Base-by-base conservation (phyloP, 805 yeast genomes). In the Lipomyces mesembrius region DNA sequence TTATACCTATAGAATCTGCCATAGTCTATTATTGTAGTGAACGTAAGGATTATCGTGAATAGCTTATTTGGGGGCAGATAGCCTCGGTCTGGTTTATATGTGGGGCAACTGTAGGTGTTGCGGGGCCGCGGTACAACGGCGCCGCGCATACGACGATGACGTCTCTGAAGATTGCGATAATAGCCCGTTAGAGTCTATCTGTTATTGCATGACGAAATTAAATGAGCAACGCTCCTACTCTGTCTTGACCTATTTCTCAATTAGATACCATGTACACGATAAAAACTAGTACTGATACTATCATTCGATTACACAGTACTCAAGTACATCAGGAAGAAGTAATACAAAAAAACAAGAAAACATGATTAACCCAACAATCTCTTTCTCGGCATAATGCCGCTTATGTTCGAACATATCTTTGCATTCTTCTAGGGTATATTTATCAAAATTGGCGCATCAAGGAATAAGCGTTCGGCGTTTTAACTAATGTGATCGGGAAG, bases 1-100 rank as follows among this genome's bases (percentile, higher is more conserved):
- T 43, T 54, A 12, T 62, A 66, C 69, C 69, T 22, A 66, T 59
- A 11, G 69, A 59, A 56, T 66, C 69, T 27, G 66, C 64, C 69
- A 66, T 66, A 43, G 49, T 43, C 22, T 43, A 43, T 8, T 6
- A 43, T 43, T 17, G 8, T n/a, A 35, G 9, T 56, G 43, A 11
- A n/a, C n/a, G 8, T 5, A 29, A 29, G 17, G 17, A 29, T 17
- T 56, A n/a, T 2, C 11, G 49, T n/a, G 49, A 43, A 43, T 43
- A 3, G 20, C 49, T 43, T 43, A 14, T 17, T 43, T 43, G 22
- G 49, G 22, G 20, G 25, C 8, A 5, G 49, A 14, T 37, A 12
- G 14, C 17, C 43, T 37, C 22, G 49, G 49, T n/a, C 8, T 14
- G 49, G 1, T 17, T 17, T n/a, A 17, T 14, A n/a, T 43, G 49